Evolutionary conservation across 2,329 filamentous ascomycete species (phyloP).

Genomic region (Sclerotinia nivalis): DNA sequence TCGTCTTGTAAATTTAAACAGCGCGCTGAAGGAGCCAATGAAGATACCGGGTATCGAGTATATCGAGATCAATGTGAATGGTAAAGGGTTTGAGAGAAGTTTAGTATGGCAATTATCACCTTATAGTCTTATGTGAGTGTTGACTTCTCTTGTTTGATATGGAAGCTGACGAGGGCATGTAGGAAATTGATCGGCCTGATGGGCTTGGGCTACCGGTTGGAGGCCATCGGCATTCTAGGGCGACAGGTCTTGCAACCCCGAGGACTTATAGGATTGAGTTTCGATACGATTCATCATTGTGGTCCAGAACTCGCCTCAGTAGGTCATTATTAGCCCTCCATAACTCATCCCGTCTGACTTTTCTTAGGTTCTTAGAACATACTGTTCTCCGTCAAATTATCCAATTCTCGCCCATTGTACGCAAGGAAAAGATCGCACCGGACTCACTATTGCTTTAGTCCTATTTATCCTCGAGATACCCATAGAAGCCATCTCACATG

Average conservation of each 20-base stretch:
- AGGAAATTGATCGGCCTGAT: slow-evolving; percentile 64
- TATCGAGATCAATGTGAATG: slow-evolving; percentile 71
- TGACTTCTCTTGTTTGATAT: background rate
- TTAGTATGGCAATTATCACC: slow-evolving; percentile 69
- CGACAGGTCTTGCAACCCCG: slow-evolving; percentile 69
- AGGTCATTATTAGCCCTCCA: background rate
- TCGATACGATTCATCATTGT: slow-evolving; percentile 69
- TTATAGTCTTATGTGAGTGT: slow-evolving; percentile 60
- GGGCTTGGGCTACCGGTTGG: slow-evolving; percentile 64
- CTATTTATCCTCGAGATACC: slow-evolving; percentile 64
- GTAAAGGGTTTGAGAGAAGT: slow-evolving; percentile 64
- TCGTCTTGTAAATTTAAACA: slow-evolving; percentile 50
- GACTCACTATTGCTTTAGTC: slow-evolving; percentile 67
- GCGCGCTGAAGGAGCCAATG: slow-evolving; percentile 54
- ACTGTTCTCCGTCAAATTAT: slow-evolving; percentile 51
- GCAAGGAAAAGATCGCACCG: slow-evolving; percentile 84
- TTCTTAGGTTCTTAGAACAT: slow-evolving; percentile 49
- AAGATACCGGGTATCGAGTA: slow-evolving; percentile 66
- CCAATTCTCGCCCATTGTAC: slow-evolving; percentile 80
- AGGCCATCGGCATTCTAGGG: slow-evolving; percentile 70
- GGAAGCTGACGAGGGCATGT: background rate
- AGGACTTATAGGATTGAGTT: slow-evolving; percentile 69
- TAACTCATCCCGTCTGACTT: background rate
- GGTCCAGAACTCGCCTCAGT: slow-evolving; percentile 41
- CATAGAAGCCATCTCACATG: slow-evolving; percentile 61